A percentile compares a stretch with the other conserved stretches of the same genome.
Conservation (phyloP, 768 basidiomycete genomes). For the Russula griseocarnosa region DNA sequence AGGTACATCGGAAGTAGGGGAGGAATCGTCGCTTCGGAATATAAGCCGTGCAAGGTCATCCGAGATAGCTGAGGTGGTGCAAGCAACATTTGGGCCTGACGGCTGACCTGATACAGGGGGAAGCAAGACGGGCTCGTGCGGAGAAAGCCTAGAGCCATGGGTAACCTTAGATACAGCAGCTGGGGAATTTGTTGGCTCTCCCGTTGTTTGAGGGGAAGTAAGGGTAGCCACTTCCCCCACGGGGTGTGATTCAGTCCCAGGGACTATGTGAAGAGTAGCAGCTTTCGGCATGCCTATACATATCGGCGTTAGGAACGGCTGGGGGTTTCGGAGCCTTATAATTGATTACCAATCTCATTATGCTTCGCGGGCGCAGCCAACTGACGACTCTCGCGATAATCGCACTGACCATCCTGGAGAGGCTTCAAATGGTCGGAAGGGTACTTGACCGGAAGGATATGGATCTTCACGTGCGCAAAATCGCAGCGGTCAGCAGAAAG, state of each 20-base stretch:
- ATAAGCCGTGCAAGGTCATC: constrained; percentile 15
- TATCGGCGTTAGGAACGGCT: constrained; percentile 7
- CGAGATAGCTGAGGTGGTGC: background rate
- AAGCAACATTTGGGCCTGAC: background rate
- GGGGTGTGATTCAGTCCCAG: background rate
- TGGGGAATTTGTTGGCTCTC: background rate
- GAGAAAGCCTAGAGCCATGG: background rate
- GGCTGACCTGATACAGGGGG: background rate
- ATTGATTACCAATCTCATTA: constrained; percentile 19
- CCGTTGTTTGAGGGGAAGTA: background rate
- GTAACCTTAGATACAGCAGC: background rate
- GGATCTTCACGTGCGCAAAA: constrained; percentile 27
- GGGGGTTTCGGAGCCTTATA: background rate
- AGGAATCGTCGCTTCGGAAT: constrained; percentile 7
- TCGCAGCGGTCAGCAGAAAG: constrained; percentile 28
- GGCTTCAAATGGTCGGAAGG: constrained; percentile 1
- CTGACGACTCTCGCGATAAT: background rate
- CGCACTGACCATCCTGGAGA: background rate
- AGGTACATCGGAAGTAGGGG: constrained; percentile 22
- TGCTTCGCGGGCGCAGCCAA: background rate
- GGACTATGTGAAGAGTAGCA: background rate
- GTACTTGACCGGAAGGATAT: constrained; percentile 16
- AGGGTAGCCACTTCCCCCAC: background rate
- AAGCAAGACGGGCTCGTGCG: background rate
- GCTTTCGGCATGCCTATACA: background rate